Evolutionary conservation across 805 yeast species (phyloP), one percentile per base, ranked within the genome.

Genomic region (Yamadazyma kitorensis): DNA sequence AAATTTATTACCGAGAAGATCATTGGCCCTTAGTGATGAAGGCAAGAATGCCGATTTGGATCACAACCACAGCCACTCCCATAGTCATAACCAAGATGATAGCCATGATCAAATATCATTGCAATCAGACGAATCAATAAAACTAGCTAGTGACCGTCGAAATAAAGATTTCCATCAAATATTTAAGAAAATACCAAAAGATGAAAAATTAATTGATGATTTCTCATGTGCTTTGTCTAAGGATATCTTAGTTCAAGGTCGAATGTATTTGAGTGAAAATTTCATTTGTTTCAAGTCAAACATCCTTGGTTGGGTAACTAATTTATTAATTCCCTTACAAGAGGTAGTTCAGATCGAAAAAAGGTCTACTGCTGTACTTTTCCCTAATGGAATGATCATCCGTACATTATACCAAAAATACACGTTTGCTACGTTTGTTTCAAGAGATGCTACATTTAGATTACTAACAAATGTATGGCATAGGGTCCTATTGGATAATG

Each of bases 231-330:
- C 88, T 0, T 61, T 74, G 19, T 77, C 80, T 13, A 68, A 73
- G 34, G 88, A 82, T 45, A 78, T 82, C 24, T 56, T 82, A 20
- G 66, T 80, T 12, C 89, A 82, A 42, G 89, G 89, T 12, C 69
- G 74, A 41, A 49, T 82, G 50, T 82, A 76, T 52, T 55, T 82
- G 5, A 68, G 79, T 26, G 76, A 76, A 36, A 61, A 65, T 35
- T 70, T 68, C 46, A 54, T 82, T 12, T 72, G 81, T 45, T 82
- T 82, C 56, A 77, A 78, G 43, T 78, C 86, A 1, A 81, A 79
- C 44, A 72, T 82, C 29, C 61, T 82, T 37, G 87, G 87, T 0
- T 72, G 81, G 70, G 78, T 77, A 1, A 81, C 86, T 2, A 73
- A 74, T 40, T 50, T 80, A 13, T 51, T 69, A 3, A 69, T 82